These are phyloP conservation scores for Suaeda aralocaspica DNA, from an alignment of 148 eudicot species.

Conservation along the genomic window DNA sequence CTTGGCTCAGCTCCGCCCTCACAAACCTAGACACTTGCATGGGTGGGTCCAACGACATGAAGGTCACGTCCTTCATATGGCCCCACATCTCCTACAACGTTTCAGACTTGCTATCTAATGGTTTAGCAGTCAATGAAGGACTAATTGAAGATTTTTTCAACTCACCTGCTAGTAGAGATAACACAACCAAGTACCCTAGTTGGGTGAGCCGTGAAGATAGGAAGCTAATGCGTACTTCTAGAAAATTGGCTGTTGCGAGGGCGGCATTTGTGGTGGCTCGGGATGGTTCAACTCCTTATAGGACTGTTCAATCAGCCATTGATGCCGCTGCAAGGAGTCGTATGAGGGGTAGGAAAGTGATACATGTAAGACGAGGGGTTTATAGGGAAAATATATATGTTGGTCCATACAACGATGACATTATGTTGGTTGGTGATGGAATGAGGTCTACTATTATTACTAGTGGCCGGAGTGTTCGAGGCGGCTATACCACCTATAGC, in stretches of 20 bases:
- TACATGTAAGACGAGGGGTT: slow-evolving; percentile 37
- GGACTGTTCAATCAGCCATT: slow-evolving; percentile 45
- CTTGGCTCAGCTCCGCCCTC: slow-evolving; percentile 42
- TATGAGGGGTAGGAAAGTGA: slow-evolving; percentile 32
- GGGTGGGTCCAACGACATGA: slow-evolving; percentile 33
- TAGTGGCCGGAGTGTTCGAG: slow-evolving; percentile 44
- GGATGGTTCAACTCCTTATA: slow-evolving; percentile 31
- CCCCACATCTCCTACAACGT: slow-evolving; percentile 41
- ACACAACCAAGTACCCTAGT: slow-evolving; percentile 24
- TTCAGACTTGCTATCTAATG: slow-evolving; percentile 40
- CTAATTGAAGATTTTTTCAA: not conserved
- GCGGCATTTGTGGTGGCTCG: slow-evolving; percentile 43
- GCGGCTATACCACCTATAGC: slow-evolving; percentile 59
- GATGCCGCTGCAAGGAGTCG: slow-evolving; percentile 37
- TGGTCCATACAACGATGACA: slow-evolving; percentile 34
- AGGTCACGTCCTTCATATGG: slow-evolving; percentile 30
- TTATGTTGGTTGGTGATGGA: slow-evolving; percentile 73
- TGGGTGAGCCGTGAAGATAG: slow-evolving; percentile 34
- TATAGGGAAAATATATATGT: slow-evolving; percentile 45
- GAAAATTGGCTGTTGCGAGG: slow-evolving; percentile 11
- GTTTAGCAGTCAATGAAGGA: slow-evolving; percentile 35
- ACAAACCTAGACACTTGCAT: slow-evolving; percentile 43
- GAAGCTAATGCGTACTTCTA: slow-evolving; percentile 17
- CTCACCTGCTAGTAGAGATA: not conserved
- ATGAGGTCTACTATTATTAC: slow-evolving; percentile 50